These are phyloP conservation scores for Boletales sp. DNA, from an alignment of 768 basidiomycete genomes.

Conservation along the genomic window DNA sequence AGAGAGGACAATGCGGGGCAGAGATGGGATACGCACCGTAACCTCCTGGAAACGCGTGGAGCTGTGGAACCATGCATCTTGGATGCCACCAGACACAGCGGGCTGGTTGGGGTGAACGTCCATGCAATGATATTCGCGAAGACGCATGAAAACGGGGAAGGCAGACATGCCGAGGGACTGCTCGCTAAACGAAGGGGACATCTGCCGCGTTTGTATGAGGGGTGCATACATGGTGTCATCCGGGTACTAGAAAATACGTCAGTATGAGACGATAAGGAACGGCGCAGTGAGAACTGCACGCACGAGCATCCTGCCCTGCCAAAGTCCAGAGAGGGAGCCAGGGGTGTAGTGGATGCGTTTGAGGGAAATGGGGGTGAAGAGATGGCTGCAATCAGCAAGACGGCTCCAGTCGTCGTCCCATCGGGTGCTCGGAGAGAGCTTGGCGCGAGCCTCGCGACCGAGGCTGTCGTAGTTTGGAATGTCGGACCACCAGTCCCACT, in stretches of 20 bases:
- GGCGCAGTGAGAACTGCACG: constrained; percentile 20
- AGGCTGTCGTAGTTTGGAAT: constrained; percentile 18
- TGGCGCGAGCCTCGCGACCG: constrained; percentile 20
- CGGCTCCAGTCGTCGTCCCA: constrained; percentile 63
- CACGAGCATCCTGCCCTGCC: constrained; percentile 63
- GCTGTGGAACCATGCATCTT: constrained; percentile 40
- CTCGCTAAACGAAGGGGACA: constrained; percentile 34
- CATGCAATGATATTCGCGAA: constrained; percentile 52
- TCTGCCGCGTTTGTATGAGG: too few relatives aligned
- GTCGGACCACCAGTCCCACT: constrained; percentile 23
- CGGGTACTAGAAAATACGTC: constrained; percentile 11
- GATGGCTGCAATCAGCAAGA: constrained; percentile 42
- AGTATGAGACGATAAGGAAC: neutral
- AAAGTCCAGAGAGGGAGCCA: constrained; percentile 53
- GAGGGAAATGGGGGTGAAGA: constrained; percentile 26
- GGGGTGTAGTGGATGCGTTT: constrained; percentile 41
- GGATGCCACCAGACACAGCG: constrained; percentile 32
- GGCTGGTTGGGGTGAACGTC: constrained; percentile 35
- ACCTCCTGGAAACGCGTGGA: constrained; percentile 13
- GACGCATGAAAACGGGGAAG: constrained; percentile 55
- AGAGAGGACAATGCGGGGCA: neutral
- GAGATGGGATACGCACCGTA: constrained; percentile 21
- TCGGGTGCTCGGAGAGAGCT: constrained; percentile 35
- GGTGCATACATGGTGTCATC: constrained; percentile 22
- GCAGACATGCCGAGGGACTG: constrained; percentile 34